Percentiles rank a stretch among this genome's conserved stretches.
These are phyloP conservation scores for Ampelomyces quisqualis DNA, from an alignment of 2,329 filamentous ascomycete genomes.

Conservation along the genomic window DNA sequence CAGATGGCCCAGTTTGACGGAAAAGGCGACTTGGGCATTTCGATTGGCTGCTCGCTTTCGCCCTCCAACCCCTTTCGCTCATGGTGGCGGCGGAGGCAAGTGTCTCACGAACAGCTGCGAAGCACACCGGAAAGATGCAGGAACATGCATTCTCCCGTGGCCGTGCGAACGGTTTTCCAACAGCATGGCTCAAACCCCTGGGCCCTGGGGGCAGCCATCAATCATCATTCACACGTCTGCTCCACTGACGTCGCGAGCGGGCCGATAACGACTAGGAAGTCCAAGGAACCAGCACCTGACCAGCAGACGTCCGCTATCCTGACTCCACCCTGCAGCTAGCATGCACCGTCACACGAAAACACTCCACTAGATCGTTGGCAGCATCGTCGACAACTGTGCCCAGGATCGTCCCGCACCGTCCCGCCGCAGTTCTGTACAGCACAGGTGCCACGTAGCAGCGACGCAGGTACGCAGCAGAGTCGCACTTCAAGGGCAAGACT, in stretches of 20 bases:
- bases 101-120: conserved; percentile 9
- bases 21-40: conserved; percentile 1
- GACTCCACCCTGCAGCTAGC: conserved; percentile 31
- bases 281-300: conserved; percentile 14
- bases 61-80: conserved; percentile 6
- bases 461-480: conserved; percentile 36
- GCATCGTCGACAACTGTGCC: conserved; percentile 29
- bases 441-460: conserved; percentile 43
- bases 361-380: conserved; percentile 22
- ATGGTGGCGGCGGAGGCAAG: conserved; percentile 10
- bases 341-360: conserved; percentile 24
- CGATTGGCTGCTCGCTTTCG: conserved; percentile 12
- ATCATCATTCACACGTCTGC: conserved; percentile 13
- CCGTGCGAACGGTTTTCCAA: conserved; percentile 14
- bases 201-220: conserved; percentile 1
- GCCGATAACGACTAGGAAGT: conserved; percentile 31
- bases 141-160: conserved; percentile 17
- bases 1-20: conserved; percentile 1
- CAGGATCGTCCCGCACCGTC: conserved; percentile 43
- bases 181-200: conserved; percentile 14
- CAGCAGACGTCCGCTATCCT: conserved; percentile 12
- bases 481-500: conserved; percentile 29
- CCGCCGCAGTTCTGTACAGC: conserved; percentile 36
- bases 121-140: conserved; percentile 11
- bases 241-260: conserved; percentile 25